phyloP scores from a whole-genome alignment of 208 protist species.

The Strigomonas culicis region DNA sequence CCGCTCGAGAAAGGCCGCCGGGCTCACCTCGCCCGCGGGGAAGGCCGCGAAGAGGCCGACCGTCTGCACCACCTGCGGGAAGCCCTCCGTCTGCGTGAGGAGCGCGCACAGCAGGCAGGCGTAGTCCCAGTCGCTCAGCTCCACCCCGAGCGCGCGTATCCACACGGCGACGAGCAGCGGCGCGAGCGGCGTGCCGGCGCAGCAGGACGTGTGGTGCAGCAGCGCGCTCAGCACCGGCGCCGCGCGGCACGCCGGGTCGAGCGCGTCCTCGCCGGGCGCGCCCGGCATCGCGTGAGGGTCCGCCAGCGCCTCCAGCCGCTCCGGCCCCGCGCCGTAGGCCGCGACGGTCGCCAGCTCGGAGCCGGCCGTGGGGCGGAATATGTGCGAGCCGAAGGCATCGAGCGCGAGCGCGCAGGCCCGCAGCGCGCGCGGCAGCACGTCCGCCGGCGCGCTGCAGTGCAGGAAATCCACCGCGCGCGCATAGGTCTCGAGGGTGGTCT shows the following conservation, averaged over 20 bases:
- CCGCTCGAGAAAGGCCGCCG: constrained; percentile 41
- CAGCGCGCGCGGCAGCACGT: constrained; percentile 50
- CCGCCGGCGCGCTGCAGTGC: constrained; percentile 51
- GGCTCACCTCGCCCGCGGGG: constrained; percentile 36
- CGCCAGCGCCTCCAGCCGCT: constrained; percentile 12
- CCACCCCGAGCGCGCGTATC: constrained; percentile 65
- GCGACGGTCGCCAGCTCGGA: constrained; percentile 40
- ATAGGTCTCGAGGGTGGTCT: constrained; percentile 61
- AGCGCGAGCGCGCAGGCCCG: constrained; percentile 40
- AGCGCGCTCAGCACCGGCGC: constrained; percentile 67
- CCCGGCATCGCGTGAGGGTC: constrained; percentile 12
- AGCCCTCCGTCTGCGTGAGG: constrained; percentile 43
- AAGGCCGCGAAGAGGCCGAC: constrained; percentile 34
- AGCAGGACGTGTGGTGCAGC: constrained; percentile 66
- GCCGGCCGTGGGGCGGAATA: constrained; percentile 24
- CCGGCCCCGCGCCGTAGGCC: constrained; percentile 24
- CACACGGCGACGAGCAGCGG: constrained; percentile 65
- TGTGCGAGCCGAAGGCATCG: constrained; percentile 40
- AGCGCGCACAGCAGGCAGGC: constrained; percentile 38
- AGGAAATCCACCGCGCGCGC: constrained; percentile 66
- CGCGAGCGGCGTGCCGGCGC: constrained; percentile 24
- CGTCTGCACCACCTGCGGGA: constrained; percentile 42
- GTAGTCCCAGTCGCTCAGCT: constrained; percentile 78
- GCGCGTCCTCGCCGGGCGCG: background rate
- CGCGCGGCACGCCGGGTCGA: background rate